These are phyloP conservation scores for Ocimum tenuiflorum DNA, from an alignment of 257 asterid genomes.

Conservation along the genomic window DNA sequence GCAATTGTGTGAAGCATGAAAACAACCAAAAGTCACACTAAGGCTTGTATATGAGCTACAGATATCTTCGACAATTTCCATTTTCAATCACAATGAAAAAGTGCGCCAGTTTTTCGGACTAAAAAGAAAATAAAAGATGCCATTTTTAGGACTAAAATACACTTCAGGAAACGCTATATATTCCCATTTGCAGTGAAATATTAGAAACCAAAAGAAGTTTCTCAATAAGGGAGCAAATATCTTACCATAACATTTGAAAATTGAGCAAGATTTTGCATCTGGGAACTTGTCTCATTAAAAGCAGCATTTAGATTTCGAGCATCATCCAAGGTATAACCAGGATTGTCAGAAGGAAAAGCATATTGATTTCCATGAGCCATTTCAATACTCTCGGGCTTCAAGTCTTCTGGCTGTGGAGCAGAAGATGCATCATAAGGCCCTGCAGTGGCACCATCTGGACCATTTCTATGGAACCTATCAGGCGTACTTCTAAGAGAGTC, in stretches of 20 bases:
- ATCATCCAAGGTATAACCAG: conserved; percentile 51
- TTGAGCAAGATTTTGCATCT: conserved; percentile 50
- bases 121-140: background rate
- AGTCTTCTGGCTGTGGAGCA: conserved; percentile 52
- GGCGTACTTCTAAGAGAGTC: conserved; percentile 48
- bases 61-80: background rate
- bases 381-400: conserved; percentile 53
- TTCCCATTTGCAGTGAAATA: background rate
- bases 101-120: background rate
- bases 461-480: conserved; percentile 43
- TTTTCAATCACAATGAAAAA: background rate
- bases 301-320: conserved; percentile 46
- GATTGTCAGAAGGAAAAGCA: conserved; percentile 42
- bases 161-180: background rate
- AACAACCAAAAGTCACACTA: too few species aligned
- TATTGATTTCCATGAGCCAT: conserved; percentile 54
- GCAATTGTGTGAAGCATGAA: too few species aligned
- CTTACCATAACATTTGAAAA: conserved; percentile 63
- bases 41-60: too few species aligned
- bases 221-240: background rate
- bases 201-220: background rate
- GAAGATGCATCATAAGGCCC: conserved; percentile 53
- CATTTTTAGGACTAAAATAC: background rate
- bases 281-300: conserved; percentile 43
- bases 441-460: conserved; percentile 36